Conservation (phyloP, 306 rosid species). For the Gynostemma pentaphyllum region DNA sequence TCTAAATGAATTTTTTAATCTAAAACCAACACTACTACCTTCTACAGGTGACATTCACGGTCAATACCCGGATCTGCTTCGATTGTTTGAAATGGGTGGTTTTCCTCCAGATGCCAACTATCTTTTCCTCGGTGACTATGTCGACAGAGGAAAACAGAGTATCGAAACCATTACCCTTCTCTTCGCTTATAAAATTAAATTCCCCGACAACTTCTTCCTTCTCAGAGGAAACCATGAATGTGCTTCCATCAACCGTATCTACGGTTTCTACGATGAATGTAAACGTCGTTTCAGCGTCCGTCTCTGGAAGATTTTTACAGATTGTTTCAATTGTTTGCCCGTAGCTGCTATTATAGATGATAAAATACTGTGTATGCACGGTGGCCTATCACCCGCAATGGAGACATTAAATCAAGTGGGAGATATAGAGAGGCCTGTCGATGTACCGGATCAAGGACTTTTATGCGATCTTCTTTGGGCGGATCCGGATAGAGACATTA, state of each 20-base stretch:
- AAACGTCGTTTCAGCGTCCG: conserved; percentile 76
- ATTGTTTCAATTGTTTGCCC: conserved; percentile 77
- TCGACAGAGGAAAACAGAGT: conserved; percentile 92
- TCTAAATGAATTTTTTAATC: too few species aligned
- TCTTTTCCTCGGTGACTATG: conserved; percentile 83
- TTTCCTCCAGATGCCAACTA: conserved; percentile 78
- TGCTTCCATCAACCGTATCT: conserved; percentile 80
- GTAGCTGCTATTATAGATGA: conserved; percentile 75
- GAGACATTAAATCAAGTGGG: conserved; percentile 43
- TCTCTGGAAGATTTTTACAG: conserved; percentile 72
- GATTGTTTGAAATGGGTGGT: conserved; percentile 70
- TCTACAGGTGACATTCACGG: conserved; percentile 83
- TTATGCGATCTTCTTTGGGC: conserved; percentile 87
- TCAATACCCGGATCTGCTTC: conserved; percentile 70
- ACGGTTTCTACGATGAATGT: conserved; percentile 87
- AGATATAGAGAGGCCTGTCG: conserved; percentile 62
- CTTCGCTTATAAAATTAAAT: conserved; percentile 66
- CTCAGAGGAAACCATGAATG: conserved; percentile 90
- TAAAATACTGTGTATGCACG: conserved; percentile 87
- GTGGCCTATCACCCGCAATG: conserved; percentile 80
- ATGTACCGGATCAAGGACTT: conserved; percentile 87
- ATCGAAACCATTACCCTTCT: conserved; percentile 70
- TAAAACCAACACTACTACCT: too few species aligned
- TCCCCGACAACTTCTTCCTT: conserved; percentile 67
- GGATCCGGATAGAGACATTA: conserved; percentile 58